Percentiles rank a stretch among this genome's conserved stretches.
Evolutionary conservation across 2,329 filamentous ascomycete genomes (phyloP).

Genomic region (Grosmannia serpens): DNA sequence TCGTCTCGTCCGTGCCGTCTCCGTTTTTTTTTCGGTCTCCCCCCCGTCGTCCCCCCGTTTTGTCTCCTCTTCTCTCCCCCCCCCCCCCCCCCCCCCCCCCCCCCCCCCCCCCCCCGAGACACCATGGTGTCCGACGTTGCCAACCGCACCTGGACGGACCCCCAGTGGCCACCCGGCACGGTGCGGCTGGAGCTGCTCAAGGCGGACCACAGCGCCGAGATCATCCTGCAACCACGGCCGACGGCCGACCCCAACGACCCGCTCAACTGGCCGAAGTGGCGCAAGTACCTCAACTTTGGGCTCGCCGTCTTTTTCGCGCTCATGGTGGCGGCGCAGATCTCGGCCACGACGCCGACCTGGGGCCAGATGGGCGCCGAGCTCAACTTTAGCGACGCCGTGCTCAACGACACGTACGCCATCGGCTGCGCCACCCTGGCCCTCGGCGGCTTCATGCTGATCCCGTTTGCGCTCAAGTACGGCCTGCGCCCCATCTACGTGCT

Average conservation of each 20-base stretch:
- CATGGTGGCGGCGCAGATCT: constrained; percentile 31
- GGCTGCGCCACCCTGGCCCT: constrained; percentile 32
- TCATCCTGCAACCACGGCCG: constrained; percentile 38
- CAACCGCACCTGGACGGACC: not conserved
- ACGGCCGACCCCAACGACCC: constrained; percentile 39
- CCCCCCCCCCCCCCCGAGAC: not conserved
- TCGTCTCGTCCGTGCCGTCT: too few species aligned
- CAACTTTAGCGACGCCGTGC: constrained; percentile 18
- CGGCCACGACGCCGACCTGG: constrained; percentile 33
- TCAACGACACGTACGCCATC: constrained; percentile 11
- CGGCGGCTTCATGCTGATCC: constrained; percentile 34
- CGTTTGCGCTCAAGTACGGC: constrained; percentile 31
- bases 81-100: not conserved
- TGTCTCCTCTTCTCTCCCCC: not conserved
- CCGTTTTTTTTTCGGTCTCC: not conserved
- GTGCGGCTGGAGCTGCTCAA: constrained; percentile 17
- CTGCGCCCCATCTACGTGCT: constrained; percentile 30
- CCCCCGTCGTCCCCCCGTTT: not conserved
- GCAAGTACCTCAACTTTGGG: constrained; percentile 36
- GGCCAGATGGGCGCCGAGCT: constrained; percentile 16
- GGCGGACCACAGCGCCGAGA: constrained; percentile 29
- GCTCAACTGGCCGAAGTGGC: constrained; percentile 31
- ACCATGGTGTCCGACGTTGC: not conserved
- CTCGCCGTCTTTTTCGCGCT: constrained; percentile 40
- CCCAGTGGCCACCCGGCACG: constrained; percentile 7